Conservation (phyloP, 108 stramenopile species). For the Schizochytrium sp. region DNA sequence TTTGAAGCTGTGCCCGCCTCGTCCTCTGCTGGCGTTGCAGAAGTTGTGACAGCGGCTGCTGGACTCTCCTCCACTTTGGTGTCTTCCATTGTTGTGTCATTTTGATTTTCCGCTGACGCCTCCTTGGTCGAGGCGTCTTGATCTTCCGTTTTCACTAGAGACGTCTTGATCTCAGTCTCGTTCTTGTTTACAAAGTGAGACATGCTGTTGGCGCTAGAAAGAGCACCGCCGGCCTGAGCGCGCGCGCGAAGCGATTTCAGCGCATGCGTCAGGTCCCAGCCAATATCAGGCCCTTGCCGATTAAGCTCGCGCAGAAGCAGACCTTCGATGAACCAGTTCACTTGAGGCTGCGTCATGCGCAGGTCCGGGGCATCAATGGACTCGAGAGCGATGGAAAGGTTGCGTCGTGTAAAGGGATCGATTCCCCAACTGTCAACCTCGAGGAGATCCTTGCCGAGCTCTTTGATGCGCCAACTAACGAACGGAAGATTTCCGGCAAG, state of each 20-base stretch:
- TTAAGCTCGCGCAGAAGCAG: neutral
- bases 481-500: neutral
- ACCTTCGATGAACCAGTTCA: slow-evolving; percentile 9
- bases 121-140: neutral
- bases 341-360: neutral
- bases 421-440: slow-evolving; percentile 6
- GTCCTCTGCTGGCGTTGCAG: no score
- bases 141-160: neutral
- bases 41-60: neutral
- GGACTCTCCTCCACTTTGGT: neutral
- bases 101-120: no score
- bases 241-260: neutral
- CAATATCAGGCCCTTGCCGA: neutral
- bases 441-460: neutral
- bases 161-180: neutral
- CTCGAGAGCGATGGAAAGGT: neutral
- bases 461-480: neutral
- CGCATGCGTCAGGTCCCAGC: neutral
- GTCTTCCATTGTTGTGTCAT: neutral
- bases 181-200: no score
- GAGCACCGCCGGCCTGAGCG: neutral
- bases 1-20: no score
- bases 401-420: neutral
- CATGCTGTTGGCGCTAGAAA: neutral
- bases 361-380: neutral